Base-by-base conservation (phyloP, 1,284 basidiomycete species). In the Fomitopsis schrenkii region DNA sequence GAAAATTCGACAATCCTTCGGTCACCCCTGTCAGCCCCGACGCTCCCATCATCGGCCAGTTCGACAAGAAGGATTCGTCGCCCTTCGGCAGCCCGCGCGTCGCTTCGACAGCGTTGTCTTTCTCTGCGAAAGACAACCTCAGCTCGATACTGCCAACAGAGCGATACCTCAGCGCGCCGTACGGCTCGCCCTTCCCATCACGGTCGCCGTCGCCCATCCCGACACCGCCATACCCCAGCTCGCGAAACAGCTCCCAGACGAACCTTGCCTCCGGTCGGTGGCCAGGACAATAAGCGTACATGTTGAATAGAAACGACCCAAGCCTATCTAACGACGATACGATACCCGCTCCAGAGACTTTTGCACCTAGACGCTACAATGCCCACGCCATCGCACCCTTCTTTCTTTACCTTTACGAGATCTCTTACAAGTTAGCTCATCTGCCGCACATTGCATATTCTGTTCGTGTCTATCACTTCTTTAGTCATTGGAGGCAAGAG, bases 161-260 rank as follows among this genome's bases (percentile, higher is more conserved):
- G 61, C 77, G 84, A 65, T 88, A 87, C 68, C 79, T 85, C 60
- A 80, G 78, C 61, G 83, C 85, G 52, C 86, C 86, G 19, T 88
- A 88, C 67, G 87, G 86, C 9, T 86, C 85, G 8, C 87, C 87
- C 10, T 86, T 83, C 67, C 79, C 83, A 2, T 87, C 86, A 44
- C 79, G 82, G 53, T 77, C 84, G 30, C 83, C 85, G 8, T 87
- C 86, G 9, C 82, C 84, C 22, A 71, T 74, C 58, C 79, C 79
- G 41, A 65, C 70, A 17, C 63, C 70, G 30, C 63, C 70, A n/a
- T 68, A 69, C 72, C 77, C 69, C 19, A 65, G 65, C 17, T 68
- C 68, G 48, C 57, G 50, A 35, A 57, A 62, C 40, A 41, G 65
- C 30, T 65, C 70, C 40, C 65, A 70, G 45, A 67, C 46, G 38